A percentile compares a stretch with the other conserved stretches of the same genome.
These are phyloP conservation scores for Mucuna pruriens DNA, from an alignment of 306 rosid species.

Conservation along the genomic window DNA sequence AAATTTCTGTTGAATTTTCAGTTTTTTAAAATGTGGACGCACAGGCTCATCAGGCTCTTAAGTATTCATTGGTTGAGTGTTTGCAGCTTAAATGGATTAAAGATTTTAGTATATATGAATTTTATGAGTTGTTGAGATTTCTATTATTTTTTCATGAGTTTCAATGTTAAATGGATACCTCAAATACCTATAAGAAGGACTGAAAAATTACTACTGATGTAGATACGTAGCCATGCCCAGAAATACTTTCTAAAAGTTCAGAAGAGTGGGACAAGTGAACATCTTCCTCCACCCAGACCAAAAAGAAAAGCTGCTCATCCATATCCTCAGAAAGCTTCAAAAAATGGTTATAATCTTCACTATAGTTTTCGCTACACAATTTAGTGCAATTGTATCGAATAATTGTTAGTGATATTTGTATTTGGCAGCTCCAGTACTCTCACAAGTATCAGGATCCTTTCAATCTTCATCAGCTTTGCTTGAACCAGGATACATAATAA, in stretches of 20 bases:
- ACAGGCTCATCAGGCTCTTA: background rate
- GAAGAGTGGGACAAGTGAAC: slow-evolving; percentile 87
- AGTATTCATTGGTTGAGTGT: slow-evolving; percentile 3
- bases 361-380: background rate
- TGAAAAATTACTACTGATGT: slow-evolving; percentile 29
- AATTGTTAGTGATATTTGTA: slow-evolving; percentile 33
- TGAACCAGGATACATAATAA: slow-evolving; percentile 62
- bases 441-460: slow-evolving; percentile 65
- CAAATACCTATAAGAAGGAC: background rate
- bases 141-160: background rate
- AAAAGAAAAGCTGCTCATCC: slow-evolving; percentile 97
- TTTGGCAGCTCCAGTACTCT: slow-evolving; percentile 59
- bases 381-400: slow-evolving; percentile 36
- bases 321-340: slow-evolving; percentile 96
- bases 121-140: background rate
- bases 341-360: slow-evolving; percentile 57
- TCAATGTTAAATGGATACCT: slow-evolving; percentile 21
- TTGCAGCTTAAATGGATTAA: slow-evolving; percentile 11
- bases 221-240: slow-evolving; percentile 99
- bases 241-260: slow-evolving; percentile 96
- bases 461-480: slow-evolving; percentile 70
- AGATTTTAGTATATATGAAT: background rate
- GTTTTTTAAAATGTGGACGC: background rate
- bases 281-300: slow-evolving; percentile 98
- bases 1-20: background rate